Percentiles rank a stretch among this genome's conserved stretches.
Evolutionary conservation across 176 grass and related monocot genomes (phyloP).

Genomic region (Musa acuminata): DNA sequence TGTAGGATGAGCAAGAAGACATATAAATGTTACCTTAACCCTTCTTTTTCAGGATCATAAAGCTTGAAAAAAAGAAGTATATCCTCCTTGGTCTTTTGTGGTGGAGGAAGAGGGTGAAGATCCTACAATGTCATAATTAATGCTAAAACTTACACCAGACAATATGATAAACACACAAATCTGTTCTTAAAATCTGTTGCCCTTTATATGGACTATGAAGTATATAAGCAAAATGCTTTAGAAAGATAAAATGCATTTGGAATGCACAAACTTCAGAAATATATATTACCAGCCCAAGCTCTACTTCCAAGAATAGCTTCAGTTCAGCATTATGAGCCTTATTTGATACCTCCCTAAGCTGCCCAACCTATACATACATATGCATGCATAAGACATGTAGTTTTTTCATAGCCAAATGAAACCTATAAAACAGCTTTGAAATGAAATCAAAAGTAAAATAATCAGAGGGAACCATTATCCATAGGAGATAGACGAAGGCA

Average conservation of each 20-base stretch:
- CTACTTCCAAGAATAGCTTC: constrained; percentile 86
- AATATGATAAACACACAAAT: constrained; percentile 20
- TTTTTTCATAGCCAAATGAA: neutral
- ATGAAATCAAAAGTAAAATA: neutral
- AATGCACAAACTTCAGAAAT: neutral
- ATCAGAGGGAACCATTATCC: neutral
- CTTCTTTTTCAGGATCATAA: constrained; percentile 74
- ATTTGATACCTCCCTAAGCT: constrained; percentile 87
- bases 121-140: constrained; percentile 37
- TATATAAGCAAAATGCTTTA: neutral
- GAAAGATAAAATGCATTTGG: neutral
- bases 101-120: constrained; percentile 45
- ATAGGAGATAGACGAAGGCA: neutral
- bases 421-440: neutral
- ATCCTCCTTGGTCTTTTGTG: constrained; percentile 78
- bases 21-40: constrained; percentile 53
- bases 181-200: neutral
- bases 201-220: neutral
- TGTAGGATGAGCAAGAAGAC: neutral
- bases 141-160: neutral
- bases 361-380: constrained; percentile 48
- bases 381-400: neutral
- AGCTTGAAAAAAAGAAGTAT: constrained; percentile 94
- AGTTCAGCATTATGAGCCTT: constrained; percentile 84
- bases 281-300: constrained; percentile 59